These are phyloP conservation scores for Penicillium atrosanguineum DNA, from an alignment of 495 filamentous ascomycete genomes.

Conservation along the genomic window DNA sequence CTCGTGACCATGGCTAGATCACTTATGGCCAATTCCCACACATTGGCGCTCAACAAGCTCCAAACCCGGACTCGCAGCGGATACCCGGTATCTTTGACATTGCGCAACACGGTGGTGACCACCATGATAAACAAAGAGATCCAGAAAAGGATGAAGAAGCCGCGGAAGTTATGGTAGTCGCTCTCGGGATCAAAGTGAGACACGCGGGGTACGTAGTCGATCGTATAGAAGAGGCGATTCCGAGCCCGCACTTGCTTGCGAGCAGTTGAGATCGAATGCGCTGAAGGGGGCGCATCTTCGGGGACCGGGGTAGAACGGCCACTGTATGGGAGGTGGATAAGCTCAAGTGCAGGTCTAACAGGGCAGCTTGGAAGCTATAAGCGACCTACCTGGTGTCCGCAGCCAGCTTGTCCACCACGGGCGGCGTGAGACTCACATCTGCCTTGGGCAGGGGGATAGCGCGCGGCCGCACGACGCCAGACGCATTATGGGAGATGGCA, in stretches of 20 bases:
- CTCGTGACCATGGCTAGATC: conserved; percentile 81
- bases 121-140: conserved; percentile 96
- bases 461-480: conserved; percentile 32
- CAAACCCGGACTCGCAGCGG: conserved; percentile 82
- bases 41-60: conserved; percentile 78
- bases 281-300: conserved; percentile 86
- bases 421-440: conserved; percentile 21
- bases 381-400: conserved; percentile 32
- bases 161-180: conserved; percentile 91
- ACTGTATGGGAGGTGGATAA: conserved; percentile 42
- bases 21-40: conserved; percentile 80
- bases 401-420: conserved; percentile 25
- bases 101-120: conserved; percentile 84
- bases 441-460: conserved; percentile 23
- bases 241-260: conserved; percentile 83
- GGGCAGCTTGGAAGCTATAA: too few relatives aligned
- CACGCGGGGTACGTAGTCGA: conserved; percentile 87
- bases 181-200: conserved; percentile 94
- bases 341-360: neutral
- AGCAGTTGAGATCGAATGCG: conserved; percentile 77
- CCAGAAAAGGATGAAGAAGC: conserved; percentile 98
- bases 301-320: conserved; percentile 87
- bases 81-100: conserved; percentile 90
- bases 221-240: conserved; percentile 89
- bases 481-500: conserved; percentile 31